These are phyloP conservation scores for Xylariaceae sp. DNA, from an alignment of 2,329 filamentous ascomycete genomes.

Conservation along the genomic window DNA sequence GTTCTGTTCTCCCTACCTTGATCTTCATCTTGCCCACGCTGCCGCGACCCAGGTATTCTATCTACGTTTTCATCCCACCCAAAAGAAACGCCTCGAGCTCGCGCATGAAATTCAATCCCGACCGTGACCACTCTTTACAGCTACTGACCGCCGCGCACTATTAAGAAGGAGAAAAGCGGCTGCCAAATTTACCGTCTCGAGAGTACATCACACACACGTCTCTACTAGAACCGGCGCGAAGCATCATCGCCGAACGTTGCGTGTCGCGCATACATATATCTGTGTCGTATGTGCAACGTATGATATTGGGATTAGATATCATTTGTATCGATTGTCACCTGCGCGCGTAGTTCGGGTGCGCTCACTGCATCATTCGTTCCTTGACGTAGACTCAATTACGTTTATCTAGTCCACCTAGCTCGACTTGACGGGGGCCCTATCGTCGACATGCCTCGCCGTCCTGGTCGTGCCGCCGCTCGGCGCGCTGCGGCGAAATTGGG, in stretches of 20 bases:
- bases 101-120: conserved; percentile 1
- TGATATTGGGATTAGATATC: not conserved
- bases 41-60: not conserved
- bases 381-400: not conserved
- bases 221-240: not conserved
- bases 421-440: not conserved
- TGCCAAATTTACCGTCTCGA: not conserved
- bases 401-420: not conserved
- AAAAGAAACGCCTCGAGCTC: conserved; percentile 1
- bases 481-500: conserved; percentile 40
- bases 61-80: conserved; percentile 1
- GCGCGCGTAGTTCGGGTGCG: not conserved
- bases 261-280: not conserved
- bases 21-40: not conserved
- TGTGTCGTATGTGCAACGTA: not conserved
- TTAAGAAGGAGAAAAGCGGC: not conserved
- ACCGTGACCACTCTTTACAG: not conserved
- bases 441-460: conserved; percentile 33
- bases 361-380: not conserved
- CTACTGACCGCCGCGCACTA: not conserved
- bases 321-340: not conserved
- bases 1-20: not conserved
- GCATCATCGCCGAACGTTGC: not conserved
- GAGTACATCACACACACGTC: not conserved
- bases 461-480: conserved; percentile 40